Evolutionary conservation across 2,329 filamentous ascomycete genomes (phyloP).

Genomic region (Neurospora sp.): DNA sequence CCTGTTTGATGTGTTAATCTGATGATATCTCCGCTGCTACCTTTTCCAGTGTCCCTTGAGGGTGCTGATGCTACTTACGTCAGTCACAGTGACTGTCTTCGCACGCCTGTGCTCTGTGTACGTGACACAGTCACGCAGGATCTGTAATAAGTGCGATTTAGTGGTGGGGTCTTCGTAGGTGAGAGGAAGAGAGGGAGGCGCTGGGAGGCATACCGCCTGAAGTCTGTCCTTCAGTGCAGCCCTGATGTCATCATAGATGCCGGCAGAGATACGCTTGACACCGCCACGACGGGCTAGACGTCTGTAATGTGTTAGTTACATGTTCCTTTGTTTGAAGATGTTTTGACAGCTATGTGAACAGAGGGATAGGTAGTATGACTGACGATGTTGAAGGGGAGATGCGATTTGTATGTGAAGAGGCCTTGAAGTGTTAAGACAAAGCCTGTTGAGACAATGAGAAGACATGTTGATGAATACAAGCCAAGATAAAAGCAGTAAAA

Average conservation of each 20-base stretch:
- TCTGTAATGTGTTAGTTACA: constrained; percentile 26
- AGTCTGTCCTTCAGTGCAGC: constrained; percentile 40
- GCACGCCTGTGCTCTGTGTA: constrained; percentile 43
- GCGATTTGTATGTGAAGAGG: neutral
- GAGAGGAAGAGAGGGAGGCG: neutral
- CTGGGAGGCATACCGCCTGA: constrained; percentile 27
- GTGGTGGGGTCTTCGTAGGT: neutral
- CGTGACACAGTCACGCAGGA: constrained; percentile 37
- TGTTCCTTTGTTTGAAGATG: neutral
- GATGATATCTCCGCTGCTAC: neutral
- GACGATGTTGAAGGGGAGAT: neutral
- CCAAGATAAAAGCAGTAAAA: neutral
- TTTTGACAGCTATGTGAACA: neutral
- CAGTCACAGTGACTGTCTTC: constrained; percentile 53
- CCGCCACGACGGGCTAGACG: constrained; percentile 67
- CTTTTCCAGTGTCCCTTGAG: neutral
- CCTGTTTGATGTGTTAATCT: constrained; percentile 29
- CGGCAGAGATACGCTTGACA: constrained; percentile 59
- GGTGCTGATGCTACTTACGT: constrained; percentile 35
- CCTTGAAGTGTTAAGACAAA: neutral
- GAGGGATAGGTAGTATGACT: neutral
- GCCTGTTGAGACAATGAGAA: neutral
- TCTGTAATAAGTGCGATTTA: constrained; percentile 27
- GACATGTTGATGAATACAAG: neutral
- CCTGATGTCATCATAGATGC: constrained; percentile 55